Evolutionary conservation across 2,329 filamentous ascomycete genomes (phyloP).

Genomic region (Aureobasidium melanogenum): DNA sequence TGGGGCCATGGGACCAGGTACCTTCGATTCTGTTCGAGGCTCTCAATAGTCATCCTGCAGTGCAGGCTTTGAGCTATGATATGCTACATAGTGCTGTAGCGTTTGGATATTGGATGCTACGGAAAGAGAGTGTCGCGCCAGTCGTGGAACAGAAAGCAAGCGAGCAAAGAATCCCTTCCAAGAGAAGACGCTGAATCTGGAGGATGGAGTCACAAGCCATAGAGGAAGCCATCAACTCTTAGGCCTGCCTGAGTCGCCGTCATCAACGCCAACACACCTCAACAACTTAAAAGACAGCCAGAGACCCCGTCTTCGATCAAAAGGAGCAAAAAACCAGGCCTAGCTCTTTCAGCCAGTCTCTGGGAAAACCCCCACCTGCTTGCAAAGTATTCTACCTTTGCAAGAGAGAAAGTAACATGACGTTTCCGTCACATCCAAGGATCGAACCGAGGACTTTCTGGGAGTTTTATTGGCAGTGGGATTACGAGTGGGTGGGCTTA

Average conservation of each 20-base stretch:
- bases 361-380: neutral
- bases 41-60: slow-evolving; percentile 24
- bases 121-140: neutral
- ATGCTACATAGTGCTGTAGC: slow-evolving; percentile 17
- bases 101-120: neutral
- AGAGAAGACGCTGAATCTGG: neutral
- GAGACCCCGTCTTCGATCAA: too few species aligned
- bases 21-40: slow-evolving; percentile 13
- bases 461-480: neutral
- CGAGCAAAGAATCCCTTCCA: neutral
- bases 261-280: neutral
- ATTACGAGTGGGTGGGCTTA: neutral
- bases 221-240: neutral
- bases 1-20: neutral
- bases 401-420: neutral
- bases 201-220: neutral
- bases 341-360: neutral
- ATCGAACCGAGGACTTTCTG: neutral
- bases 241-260: neutral
- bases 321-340: neutral
- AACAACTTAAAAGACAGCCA: neutral
- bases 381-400: neutral
- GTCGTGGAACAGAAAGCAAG: neutral
- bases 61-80: slow-evolving; percentile 23
- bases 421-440: neutral